phyloP scores from a whole-genome alignment of 768 basidiomycete genomes.

The Russula ochroleuca region DNA sequence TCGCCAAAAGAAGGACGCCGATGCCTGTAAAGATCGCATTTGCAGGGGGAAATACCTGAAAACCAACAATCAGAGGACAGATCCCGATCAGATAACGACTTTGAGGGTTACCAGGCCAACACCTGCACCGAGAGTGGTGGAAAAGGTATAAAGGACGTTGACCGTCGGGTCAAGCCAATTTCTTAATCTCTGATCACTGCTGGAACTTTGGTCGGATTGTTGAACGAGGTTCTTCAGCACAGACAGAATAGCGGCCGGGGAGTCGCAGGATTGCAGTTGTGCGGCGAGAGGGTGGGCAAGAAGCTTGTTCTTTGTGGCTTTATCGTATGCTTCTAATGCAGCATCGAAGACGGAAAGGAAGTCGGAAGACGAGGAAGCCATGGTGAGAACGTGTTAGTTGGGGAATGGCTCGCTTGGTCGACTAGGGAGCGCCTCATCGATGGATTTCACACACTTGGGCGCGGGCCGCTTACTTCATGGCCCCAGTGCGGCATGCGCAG shows the following conservation, averaged over 20 bases:
- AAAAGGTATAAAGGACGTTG: slow-evolving; percentile 5
- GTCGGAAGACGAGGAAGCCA: background rate
- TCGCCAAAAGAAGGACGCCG: slow-evolving; percentile 1
- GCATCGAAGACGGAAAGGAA: slow-evolving; percentile 1
- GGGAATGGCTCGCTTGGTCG: background rate
- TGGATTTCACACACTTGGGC: too few relatives aligned
- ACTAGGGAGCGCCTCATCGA: too few relatives aligned
- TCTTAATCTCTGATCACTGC: background rate
- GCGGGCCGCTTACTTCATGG: too few relatives aligned
- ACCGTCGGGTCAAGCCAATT: background rate
- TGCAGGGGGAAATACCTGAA: background rate
- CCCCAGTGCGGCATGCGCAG: too few relatives aligned
- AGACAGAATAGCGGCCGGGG: background rate
- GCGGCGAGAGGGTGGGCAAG: background rate
- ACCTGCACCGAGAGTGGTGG: background rate
- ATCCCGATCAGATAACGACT: background rate
- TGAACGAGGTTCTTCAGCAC: background rate
- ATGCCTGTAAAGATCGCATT: background rate
- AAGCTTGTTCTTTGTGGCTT: background rate
- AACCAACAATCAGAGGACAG: background rate
- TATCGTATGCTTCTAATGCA: background rate
- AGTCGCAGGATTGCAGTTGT: background rate
- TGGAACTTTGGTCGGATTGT: background rate
- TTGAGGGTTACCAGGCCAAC: background rate
- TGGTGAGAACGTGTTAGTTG: too few relatives aligned